These are phyloP conservation scores for Cystobasidiaceae sp. DNA, from an alignment of 1,284 basidiomycete genomes.

Conservation along the genomic window DNA sequence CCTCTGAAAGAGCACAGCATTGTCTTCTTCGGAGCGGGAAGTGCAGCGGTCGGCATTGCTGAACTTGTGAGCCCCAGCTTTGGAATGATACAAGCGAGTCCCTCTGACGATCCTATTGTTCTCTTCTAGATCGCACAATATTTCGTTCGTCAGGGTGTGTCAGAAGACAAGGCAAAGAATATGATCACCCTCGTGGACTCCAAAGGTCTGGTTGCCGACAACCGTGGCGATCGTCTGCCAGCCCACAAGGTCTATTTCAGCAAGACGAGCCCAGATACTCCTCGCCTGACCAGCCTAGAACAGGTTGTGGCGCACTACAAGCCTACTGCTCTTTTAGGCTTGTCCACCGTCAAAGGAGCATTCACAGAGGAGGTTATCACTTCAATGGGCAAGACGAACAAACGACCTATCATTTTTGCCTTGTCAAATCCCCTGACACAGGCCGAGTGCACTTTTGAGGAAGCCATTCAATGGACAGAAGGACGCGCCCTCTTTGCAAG, in stretches of 20 bases:
- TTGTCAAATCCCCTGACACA: conserved; percentile 71
- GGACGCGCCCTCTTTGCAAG: conserved; percentile 76
- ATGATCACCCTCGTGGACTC: conserved; percentile 32
- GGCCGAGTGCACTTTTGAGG: conserved; percentile 66
- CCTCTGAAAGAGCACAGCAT: conserved; percentile 73
- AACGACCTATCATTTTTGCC: conserved; percentile 87
- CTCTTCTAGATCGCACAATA: background rate
- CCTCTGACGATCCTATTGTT: too few species aligned
- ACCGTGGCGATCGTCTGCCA: conserved; percentile 59
- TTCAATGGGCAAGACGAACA: conserved; percentile 77
- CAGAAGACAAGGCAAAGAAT: conserved; percentile 24
- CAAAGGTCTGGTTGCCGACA: conserved; percentile 67
- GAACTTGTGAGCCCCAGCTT: conserved; percentile 68
- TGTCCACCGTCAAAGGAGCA: conserved; percentile 79
- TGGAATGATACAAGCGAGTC: too few species aligned
- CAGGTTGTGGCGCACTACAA: conserved; percentile 80
- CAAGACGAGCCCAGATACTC: conserved; percentile 68
- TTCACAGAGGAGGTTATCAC: conserved; percentile 72
- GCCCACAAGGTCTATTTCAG: conserved; percentile 79
- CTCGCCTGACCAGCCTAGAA: conserved; percentile 66
- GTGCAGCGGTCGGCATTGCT: conserved; percentile 82
- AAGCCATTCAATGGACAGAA: conserved; percentile 69
- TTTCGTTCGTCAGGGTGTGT: conserved; percentile 24
- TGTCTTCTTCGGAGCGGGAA: conserved; percentile 85
- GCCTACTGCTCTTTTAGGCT: conserved; percentile 84